Evolutionary conservation across 176 grass and related monocot genomes (phyloP), one percentile per base, ranked within the genome.

Genomic region (Aegilops speltoides): DNA sequence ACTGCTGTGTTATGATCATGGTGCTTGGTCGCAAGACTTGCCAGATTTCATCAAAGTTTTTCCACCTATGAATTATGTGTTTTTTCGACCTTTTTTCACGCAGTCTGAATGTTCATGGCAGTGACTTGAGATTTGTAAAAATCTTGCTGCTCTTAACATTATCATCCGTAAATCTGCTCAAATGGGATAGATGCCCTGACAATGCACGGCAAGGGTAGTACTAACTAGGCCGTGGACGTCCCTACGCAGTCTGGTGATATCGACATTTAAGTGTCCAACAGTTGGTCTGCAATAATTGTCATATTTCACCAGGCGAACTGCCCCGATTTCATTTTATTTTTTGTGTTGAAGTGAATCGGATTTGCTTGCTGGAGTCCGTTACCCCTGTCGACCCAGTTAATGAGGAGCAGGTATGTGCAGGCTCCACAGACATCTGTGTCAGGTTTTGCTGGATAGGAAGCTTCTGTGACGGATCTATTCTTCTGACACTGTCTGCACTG

Each of bases 361-460:
- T 82, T 82, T 86, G 56, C 81, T 82, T 86, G 56, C 81, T 85
- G 54, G 76, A 78, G 78, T 86, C 69, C 25, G 86, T 88, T 91
- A 83, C 71, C 72, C 70, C 80, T 91, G 90, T 85, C 72, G 31
- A 86, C 82, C 43, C 31, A 73, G 88, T 91, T 82, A 86, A 88
- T 86, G 86, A 71, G 70, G 33, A 84, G 68, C 64, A 87, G 79
- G 79, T 87, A 79, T 63, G 38, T 84, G 78, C 59, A 60, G 89
- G 77, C 36, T 88, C 76, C 69, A 85, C 77, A 70, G 52, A 75
- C 62, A 77, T 85, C 59, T 87, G 50, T 85, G 46, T 80, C 76
- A 63, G 81, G 52, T 81, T 72, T 81, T 70, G 68, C 70, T 85
- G 77, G 82, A 64, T 82, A 80, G 52, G 86, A 91, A 88, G 82